Base-by-base conservation (phyloP, 352 stramenopile genomes). In the Phytophthora tentaculata region DNA sequence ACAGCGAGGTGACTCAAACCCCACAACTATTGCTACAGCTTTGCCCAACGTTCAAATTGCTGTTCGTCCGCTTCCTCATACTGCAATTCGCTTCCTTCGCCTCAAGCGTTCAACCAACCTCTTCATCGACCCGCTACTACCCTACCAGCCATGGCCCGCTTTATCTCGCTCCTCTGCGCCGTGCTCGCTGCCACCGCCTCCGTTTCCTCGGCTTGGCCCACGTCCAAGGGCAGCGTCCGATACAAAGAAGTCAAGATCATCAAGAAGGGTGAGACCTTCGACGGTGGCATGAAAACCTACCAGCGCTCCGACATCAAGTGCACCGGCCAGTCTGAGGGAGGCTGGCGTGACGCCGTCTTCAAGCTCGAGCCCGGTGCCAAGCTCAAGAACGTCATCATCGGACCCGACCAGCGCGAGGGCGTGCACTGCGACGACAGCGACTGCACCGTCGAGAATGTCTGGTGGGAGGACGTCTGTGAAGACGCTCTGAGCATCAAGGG, bases 381-480 rank as follows among this genome's bases (percentile, higher is more conserved):
- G 47, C 64, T 80, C 47, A 74, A 80, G 69, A 80, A 80, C 48
- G 73, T 72, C 60, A 80, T 80, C 67, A 75, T 80, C 16, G 73
- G 73, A 35, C 49, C 50, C 20, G 68, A 78, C 65, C 73, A 80
- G 61, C 58, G 59, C 8, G 73, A 80, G 28, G 73, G 73, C 19
- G 69, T 77, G 1, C 64, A 77, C 69, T 77, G 69, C 50, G 69
- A 77, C 49, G 54, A 77, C 20, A 16, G 45, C 26, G 69, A 71
- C 59, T 77, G 64, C 60, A 77, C 32, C 32, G 32, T 39, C 32
- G 32, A 39, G 32, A 39, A 39, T 39, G 32, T 39, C 10, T 39
- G 32, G 69, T 76, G 64, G 69, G 64, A 77, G 19, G 67, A 69
- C 44, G 73, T 80, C 17, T 80, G 69, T 56, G 73, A 80, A 32